These are phyloP conservation scores for Botrytis squamosa DNA, from an alignment of 2,329 filamentous ascomycete species.

Conservation along the genomic window DNA sequence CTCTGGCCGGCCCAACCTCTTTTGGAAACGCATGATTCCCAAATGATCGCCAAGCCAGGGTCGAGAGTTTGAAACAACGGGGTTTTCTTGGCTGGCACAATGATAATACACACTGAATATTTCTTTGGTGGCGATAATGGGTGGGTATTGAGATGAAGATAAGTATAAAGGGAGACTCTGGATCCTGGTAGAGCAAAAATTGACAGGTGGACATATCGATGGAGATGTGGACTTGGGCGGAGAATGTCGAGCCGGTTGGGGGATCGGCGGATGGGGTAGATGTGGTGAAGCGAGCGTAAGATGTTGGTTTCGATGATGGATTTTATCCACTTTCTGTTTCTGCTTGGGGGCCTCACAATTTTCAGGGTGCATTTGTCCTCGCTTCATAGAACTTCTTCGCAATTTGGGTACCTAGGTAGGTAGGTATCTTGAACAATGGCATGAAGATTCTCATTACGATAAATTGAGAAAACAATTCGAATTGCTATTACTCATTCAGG, in stretches of 20 bases:
- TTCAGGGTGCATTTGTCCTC: background rate
- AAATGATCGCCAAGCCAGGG: background rate
- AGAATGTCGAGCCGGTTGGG: background rate
- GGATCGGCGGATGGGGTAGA: background rate
- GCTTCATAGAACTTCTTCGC: background rate
- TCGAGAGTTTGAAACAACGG: background rate
- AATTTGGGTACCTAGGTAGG: too few relatives aligned
- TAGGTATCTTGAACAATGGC: background rate
- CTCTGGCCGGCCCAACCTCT: background rate
- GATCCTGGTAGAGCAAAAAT: background rate
- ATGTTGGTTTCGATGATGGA: background rate
- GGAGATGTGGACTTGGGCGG: background rate
- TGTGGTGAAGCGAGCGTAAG: background rate
- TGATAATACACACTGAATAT: background rate
- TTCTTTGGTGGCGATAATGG: background rate
- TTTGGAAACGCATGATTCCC: background rate
- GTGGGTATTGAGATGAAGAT: background rate
- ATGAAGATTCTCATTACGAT: background rate
- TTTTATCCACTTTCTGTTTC: background rate
- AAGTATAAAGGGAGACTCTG: background rate
- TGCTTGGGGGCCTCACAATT: background rate
- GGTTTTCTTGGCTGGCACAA: background rate
- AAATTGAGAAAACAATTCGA: background rate
- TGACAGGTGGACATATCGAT: background rate
- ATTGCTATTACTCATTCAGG: background rate